Percentiles rank a stretch among this genome's conserved stretches.
Evolutionary conservation across 2,329 filamentous ascomycete genomes (phyloP).

Genomic region (Pestalotiopsis fici): DNA sequence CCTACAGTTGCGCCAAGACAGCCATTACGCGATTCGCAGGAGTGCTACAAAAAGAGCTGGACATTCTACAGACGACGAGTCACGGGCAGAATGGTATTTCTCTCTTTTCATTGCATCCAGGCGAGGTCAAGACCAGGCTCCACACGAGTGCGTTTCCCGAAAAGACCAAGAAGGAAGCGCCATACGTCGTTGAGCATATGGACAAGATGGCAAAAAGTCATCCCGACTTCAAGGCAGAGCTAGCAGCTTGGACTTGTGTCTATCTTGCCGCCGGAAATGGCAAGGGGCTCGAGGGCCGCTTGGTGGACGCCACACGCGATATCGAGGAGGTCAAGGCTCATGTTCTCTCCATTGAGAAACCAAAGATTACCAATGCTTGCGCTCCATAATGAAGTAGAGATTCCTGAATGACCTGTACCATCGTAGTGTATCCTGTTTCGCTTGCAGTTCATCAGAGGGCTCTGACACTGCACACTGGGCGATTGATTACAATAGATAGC

Average conservation of each 20-base stretch:
- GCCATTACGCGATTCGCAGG: slow-evolving; percentile 7
- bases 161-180: slow-evolving; percentile 5
- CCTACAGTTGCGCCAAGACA: slow-evolving; percentile 6
- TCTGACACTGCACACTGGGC: no score
- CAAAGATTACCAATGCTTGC: slow-evolving; percentile 2
- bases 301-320: background rate
- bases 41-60: slow-evolving; percentile 1
- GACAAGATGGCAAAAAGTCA: slow-evolving; percentile 4
- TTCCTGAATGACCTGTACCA: no score
- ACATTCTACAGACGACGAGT: background rate
- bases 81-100: background rate
- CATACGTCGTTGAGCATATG: slow-evolving; percentile 8
- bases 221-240: slow-evolving; percentile 2
- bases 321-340: slow-evolving; percentile 2
- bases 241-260: slow-evolving; percentile 6
- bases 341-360: background rate
- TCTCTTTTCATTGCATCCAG: background rate
- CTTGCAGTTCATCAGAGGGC: no score
- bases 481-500: no score
- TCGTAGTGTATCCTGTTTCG: no score
- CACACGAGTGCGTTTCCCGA: slow-evolving; percentile 5
- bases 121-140: slow-evolving; percentile 2
- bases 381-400: background rate
- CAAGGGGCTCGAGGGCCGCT: slow-evolving; percentile 1
- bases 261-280: background rate